Evolutionary conservation across 495 filamentous ascomycete genomes (phyloP), one percentile per base, ranked within the genome.

Genomic region (Penicillium robsamsonii): DNA sequence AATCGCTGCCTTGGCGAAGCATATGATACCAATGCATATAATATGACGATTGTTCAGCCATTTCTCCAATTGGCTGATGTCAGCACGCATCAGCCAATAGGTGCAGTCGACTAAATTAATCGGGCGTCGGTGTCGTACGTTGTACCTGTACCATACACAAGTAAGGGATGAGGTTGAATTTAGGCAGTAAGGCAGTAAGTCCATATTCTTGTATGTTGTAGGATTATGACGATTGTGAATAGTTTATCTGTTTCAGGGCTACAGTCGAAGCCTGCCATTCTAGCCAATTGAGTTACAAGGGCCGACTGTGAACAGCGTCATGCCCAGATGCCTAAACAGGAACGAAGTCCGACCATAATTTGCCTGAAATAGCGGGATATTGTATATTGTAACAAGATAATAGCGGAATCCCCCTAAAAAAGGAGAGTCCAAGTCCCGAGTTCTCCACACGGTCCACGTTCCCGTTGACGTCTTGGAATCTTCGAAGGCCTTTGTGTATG

Each of bases 1-100:
- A 79, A 47, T 63, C 65, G 45, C 59, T 79, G 49, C 65, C 71
- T 22, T 75, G 71, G 65, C 76, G 75, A 33, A 52, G n/a, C 29
- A 46, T 54, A 54, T 46, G 29, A 37, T 13, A 25, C 22, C 35
- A 29, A 10, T 43, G 37, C 37, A 13, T 18, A 30, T 31, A 43
- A 37, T 24, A 54, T 54, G 52, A 54, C 31, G 42, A 24, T 24
- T 51, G 30, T 54, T 54, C 42, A 46, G 51, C 29, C 51, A 46
- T 54, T 54, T 13, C 13, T 46, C 29, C 33, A 7, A 46, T 46
- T 46, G 41, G 42, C 20, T 31, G 17, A 33, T 45, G 40, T 54
- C 41, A 33, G 31, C 30, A n/a, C 1, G 24, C 30, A 46, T 46
- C 18, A 37, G 51, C 52, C 52, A 54, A 54, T 54, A 29, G 42